phyloP scores from a whole-genome alignment of 2,329 filamentous ascomycete genomes.

The Dothistroma pini region DNA sequence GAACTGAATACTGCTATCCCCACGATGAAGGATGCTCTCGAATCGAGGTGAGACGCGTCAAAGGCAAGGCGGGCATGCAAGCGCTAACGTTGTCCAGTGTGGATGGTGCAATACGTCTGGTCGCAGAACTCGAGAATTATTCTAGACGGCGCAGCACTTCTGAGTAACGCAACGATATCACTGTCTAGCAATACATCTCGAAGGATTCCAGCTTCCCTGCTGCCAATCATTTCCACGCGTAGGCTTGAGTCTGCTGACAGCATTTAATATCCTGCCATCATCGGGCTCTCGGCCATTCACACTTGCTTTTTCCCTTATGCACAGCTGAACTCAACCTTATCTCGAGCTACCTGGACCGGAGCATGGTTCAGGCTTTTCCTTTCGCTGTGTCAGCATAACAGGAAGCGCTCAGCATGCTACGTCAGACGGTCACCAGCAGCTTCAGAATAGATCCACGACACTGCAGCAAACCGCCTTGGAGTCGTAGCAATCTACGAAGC shows the following conservation, averaged over 20 bases:
- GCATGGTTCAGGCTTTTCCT: background rate
- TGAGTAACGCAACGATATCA: background rate
- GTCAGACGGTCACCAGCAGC: background rate
- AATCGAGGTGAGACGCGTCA: slow-evolving; percentile 42
- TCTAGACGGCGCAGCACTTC: slow-evolving; percentile 19
- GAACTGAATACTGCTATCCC: slow-evolving; percentile 74
- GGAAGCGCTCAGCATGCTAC: slow-evolving; percentile 1
- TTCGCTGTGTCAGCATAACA: background rate
- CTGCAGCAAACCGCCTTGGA: background rate
- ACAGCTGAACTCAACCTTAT: slow-evolving; percentile 3
- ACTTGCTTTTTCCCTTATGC: background rate
- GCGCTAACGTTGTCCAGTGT: slow-evolving; percentile 28
- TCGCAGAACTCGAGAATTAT: slow-evolving; percentile 37
- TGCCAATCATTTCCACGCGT: background rate
- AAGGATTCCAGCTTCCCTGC: no score
- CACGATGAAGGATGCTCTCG: slow-evolving; percentile 78
- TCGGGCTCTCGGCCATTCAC: background rate
- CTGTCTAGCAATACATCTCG: no score
- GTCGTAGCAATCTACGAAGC: background rate
- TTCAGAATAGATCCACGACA: background rate
- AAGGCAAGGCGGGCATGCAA: background rate
- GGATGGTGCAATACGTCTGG: slow-evolving; percentile 39
- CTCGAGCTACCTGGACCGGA: background rate
- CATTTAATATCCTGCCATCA: background rate
- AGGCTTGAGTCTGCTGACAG: background rate